phyloP scores from a whole-genome alignment of 2,329 filamentous ascomycete genomes.

The Rhynchosporium agropyri region DNA sequence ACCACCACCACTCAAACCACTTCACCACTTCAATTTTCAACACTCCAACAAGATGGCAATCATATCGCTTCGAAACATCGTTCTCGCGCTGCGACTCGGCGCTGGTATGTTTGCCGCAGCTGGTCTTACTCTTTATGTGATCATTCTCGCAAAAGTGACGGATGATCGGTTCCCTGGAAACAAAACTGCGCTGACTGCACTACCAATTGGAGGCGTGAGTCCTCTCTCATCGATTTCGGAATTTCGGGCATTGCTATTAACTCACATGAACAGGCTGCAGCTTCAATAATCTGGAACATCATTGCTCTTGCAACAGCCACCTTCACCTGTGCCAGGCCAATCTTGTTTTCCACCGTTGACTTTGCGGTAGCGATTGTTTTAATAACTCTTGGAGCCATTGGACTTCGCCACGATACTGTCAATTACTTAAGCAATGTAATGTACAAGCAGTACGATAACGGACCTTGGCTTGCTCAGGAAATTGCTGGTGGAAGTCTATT shows the following conservation, averaged over 20 bases:
- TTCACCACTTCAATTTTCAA: background rate
- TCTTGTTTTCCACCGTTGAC: constrained; percentile 9
- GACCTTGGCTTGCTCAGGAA: background rate
- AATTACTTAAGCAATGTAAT: constrained; percentile 14
- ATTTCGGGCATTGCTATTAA: background rate
- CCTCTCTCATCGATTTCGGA: background rate
- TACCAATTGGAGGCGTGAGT: constrained; percentile 14
- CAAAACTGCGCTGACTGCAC: constrained; percentile 12
- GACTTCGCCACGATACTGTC: constrained; percentile 11
- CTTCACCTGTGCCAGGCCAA: background rate
- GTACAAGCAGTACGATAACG: constrained; percentile 3
- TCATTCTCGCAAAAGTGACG: constrained; percentile 7
- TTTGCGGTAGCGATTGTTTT: background rate
- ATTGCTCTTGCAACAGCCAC: background rate
- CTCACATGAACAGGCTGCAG: background rate
- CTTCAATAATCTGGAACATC: constrained; percentile 9
- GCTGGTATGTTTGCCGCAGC: constrained; percentile 14
- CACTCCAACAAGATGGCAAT: background rate
- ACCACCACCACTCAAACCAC: background rate
- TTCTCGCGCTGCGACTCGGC: constrained; percentile 8
- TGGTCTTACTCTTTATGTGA: constrained; percentile 7
- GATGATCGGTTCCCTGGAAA: constrained; percentile 5
- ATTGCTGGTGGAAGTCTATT: constrained; percentile 15
- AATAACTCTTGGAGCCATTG: background rate
- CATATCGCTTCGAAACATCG: constrained; percentile 17